Evolutionary conservation across 176 grass and related monocot species (phyloP).

Genomic region (Paspalum notatum): DNA sequence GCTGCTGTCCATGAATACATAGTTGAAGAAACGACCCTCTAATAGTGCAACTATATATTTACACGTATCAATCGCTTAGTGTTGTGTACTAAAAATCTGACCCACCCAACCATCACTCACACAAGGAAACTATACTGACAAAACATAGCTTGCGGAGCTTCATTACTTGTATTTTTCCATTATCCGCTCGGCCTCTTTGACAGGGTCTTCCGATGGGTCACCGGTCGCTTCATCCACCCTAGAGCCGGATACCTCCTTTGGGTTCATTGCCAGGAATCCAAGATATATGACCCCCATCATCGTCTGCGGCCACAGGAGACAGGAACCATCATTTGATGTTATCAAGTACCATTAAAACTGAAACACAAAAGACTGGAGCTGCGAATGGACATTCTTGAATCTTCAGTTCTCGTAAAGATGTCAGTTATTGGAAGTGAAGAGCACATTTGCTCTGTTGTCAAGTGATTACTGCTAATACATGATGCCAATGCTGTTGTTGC

Average conservation of each 20-base stretch:
- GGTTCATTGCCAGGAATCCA: constrained; percentile 69
- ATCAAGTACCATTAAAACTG: constrained; percentile 8
- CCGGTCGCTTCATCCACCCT: constrained; percentile 22
- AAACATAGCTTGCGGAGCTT: background rate
- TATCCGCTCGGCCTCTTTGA: constrained; percentile 84
- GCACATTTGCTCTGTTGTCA: background rate
- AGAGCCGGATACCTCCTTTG: constrained; percentile 64
- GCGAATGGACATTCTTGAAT: background rate
- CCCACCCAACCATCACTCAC: background rate
- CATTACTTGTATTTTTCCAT: constrained; percentile 98
- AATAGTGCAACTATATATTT: constrained; percentile 5
- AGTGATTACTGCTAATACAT: background rate
- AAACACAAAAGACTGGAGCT: background rate
- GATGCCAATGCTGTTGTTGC: background rate
- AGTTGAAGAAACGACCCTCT: background rate
- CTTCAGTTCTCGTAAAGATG: background rate
- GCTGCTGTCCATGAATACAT: background rate
- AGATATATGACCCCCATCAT: constrained; percentile 96
- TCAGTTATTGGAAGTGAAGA: background rate
- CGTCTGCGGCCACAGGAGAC: constrained; percentile 47
- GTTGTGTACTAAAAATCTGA: constrained; percentile 16
- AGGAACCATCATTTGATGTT: background rate
- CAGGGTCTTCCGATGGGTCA: constrained; percentile 56
- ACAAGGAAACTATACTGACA: background rate
- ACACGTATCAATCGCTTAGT: background rate